Evolutionary conservation across 371 early-diverging fungal genomes (phyloP).

Genomic region (Mucor lusitanicus): DNA sequence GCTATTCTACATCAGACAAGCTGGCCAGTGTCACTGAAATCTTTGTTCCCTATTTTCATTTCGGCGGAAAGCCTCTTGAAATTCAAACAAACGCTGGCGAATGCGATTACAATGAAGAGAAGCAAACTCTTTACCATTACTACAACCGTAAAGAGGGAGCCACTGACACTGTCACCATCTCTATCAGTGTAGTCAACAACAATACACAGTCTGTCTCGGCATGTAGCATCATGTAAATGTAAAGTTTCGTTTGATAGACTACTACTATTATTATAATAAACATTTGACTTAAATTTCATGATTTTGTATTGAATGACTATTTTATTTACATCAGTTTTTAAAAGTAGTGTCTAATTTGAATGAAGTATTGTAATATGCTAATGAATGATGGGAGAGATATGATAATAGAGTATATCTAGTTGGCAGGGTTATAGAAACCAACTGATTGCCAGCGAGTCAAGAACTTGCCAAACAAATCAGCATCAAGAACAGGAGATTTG

Average conservation of each 20-base stretch:
- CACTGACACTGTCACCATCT: slow-evolving; percentile 1
- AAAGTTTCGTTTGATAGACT: no score
- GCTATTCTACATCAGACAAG: slow-evolving; percentile 10
- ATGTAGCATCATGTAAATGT: slow-evolving; percentile 17
- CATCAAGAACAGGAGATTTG: slow-evolving; percentile 14
- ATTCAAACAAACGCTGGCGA: slow-evolving; percentile 66
- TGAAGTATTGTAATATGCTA: no score
- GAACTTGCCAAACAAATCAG: slow-evolving; percentile 13
- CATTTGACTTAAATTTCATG: no score
- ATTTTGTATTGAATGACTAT: no score
- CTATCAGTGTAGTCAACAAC: not conserved
- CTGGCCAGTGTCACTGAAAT: slow-evolving; percentile 58
- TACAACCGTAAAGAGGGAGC: slow-evolving; percentile 5
- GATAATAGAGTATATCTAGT: not conserved
- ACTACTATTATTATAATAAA: no score
- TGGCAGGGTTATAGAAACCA: slow-evolving; percentile 19
- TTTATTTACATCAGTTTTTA: no score
- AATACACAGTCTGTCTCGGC: not conserved
- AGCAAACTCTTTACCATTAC: slow-evolving; percentile 66
- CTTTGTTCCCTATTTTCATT: slow-evolving; percentile 76
- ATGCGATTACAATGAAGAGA: slow-evolving; percentile 64
- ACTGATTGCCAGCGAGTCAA: slow-evolving; percentile 21
- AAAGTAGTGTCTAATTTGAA: no score
- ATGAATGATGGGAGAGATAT: no score
- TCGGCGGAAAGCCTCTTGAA: slow-evolving; percentile 43